These are phyloP conservation scores for Pachyrhizus erosus DNA, from an alignment of 306 rosid species.

Conservation along the genomic window DNA sequence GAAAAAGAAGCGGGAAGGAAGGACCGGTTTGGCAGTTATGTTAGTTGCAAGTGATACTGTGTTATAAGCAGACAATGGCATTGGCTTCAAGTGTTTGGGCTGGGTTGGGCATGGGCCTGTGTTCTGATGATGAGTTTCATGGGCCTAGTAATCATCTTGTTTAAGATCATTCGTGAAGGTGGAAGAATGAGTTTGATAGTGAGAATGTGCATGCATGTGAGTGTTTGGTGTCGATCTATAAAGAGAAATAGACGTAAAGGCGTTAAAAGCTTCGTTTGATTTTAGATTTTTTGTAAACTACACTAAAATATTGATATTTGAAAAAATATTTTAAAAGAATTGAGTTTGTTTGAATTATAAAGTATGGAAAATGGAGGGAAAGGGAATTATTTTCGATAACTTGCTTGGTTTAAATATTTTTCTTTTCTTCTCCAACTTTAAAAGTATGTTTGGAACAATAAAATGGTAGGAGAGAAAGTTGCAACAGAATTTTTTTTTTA, in stretches of 20 bases:
- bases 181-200: neutral
- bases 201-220: too few species aligned
- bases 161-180: neutral
- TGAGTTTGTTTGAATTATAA: neutral
- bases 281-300: neutral
- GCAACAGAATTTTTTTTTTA: too few species aligned
- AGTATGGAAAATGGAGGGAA: neutral
- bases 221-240: too few species aligned
- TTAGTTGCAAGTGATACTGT: neutral
- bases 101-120: neutral
- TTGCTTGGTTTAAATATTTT: neutral
- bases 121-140: neutral
- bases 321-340: neutral
- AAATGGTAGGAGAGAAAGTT: too few species aligned
- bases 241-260: neutral
- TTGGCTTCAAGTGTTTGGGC: neutral
- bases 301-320: neutral
- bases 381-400: neutral
- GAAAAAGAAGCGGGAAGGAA: constrained; percentile 37
- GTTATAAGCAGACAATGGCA: neutral
- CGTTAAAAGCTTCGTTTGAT: neutral
- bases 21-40: constrained; percentile 20
- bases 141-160: neutral
- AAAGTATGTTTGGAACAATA: too few species aligned
- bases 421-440: too few species aligned